Evolutionary conservation across 345 rosid species (phyloP).

Genomic region (Syzygium oleosum): DNA sequence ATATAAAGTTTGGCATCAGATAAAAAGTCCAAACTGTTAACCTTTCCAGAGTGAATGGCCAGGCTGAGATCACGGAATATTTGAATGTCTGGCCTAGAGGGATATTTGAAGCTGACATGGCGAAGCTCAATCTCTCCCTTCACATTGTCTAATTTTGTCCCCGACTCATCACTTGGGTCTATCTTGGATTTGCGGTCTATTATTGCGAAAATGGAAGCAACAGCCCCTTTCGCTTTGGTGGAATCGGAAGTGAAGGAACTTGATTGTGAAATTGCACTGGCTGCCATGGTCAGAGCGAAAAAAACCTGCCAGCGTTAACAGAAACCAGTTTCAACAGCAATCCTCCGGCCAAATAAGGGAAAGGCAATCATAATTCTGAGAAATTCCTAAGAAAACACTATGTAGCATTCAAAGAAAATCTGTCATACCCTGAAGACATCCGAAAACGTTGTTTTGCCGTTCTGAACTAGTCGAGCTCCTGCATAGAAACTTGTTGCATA

Average conservation of each 20-base stretch:
- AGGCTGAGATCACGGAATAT: conserved; percentile 55
- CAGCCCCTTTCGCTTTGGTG: conserved; percentile 43
- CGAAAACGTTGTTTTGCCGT: conserved; percentile 38
- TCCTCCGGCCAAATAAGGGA: neutral
- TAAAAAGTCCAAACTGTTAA: conserved; percentile 7
- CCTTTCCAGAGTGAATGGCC: conserved; percentile 67
- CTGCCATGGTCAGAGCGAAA: conserved; percentile 68
- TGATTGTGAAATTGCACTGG: conserved; percentile 63
- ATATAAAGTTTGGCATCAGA: neutral
- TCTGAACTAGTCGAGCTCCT: conserved; percentile 59
- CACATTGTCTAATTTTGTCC: conserved; percentile 34
- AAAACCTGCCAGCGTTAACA: conserved; percentile 35
- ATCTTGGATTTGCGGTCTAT: conserved; percentile 61
- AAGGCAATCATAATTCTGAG: neutral
- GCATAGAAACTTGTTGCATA: conserved; percentile 70
- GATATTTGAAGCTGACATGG: conserved; percentile 68
- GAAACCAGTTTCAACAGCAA: neutral
- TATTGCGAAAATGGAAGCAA: conserved; percentile 63
- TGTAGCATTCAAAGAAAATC: neutral
- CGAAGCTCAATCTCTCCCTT: conserved; percentile 64
- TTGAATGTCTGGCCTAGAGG: conserved; percentile 69
- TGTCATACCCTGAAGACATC: conserved; percentile 53
- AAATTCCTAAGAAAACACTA: neutral
- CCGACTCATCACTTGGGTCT: conserved; percentile 66
- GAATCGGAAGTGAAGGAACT: conserved; percentile 69